These are phyloP conservation scores for Diddensiella transvaalensis DNA, from an alignment of 805 yeast species.

Conservation along the genomic window DNA sequence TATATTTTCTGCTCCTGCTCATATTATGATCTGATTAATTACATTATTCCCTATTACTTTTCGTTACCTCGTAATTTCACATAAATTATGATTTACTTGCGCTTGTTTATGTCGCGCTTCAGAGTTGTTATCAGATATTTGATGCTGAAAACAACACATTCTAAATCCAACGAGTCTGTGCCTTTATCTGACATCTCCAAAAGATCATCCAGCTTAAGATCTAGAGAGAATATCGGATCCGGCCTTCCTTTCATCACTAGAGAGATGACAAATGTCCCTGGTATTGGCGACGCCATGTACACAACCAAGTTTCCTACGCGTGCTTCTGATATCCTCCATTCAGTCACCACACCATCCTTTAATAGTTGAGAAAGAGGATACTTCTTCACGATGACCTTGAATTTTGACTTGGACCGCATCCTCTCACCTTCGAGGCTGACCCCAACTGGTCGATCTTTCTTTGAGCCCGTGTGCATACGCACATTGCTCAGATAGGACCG, in stretches of 20 bases:
- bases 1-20: too few relatives aligned
- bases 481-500: slow-evolving; percentile 36
- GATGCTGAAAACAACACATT: slow-evolving; percentile 29
- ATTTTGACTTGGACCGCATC: slow-evolving; percentile 14
- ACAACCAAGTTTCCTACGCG: slow-evolving; percentile 24
- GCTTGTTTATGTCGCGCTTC: slow-evolving; percentile 26
- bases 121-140: slow-evolving; percentile 25
- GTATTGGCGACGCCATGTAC: slow-evolving; percentile 29
- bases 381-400: slow-evolving; percentile 24
- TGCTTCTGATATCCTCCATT: slow-evolving; percentile 28
- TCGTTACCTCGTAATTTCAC: not conserved
- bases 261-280: slow-evolving; percentile 33
- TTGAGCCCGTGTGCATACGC: slow-evolving; percentile 31
- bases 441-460: slow-evolving; percentile 24
- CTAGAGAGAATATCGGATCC: slow-evolving; percentile 31
- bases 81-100: slow-evolving; percentile 5
- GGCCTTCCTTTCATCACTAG: slow-evolving; percentile 31
- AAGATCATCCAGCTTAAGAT: slow-evolving; percentile 34
- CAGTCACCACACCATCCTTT: slow-evolving; percentile 28
- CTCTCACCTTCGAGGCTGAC: slow-evolving; percentile 17
- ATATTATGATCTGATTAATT: too few relatives aligned
- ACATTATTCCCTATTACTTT: too few relatives aligned
- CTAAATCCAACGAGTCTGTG: slow-evolving; percentile 27
- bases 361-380: slow-evolving; percentile 27
- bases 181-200: slow-evolving; percentile 29